These are phyloP conservation scores for Chlamydomonas incerta DNA, from an alignment of 139 green algal genomes.

Conservation along the genomic window DNA sequence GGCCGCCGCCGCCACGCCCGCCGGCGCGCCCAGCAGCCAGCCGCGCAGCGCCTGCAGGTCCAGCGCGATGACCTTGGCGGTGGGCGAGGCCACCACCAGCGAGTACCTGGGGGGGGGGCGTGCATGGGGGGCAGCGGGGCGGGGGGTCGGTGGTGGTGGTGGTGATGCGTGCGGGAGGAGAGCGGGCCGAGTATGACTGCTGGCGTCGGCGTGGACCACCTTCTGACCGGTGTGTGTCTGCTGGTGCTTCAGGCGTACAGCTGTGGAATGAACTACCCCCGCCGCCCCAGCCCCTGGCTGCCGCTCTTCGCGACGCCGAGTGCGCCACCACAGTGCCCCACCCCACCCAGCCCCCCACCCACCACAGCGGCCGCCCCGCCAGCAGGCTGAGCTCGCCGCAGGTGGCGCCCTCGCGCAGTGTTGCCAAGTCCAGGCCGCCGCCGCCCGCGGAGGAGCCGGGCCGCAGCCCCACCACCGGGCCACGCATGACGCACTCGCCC, in stretches of 20 bases:
- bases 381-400: conserved; percentile 48
- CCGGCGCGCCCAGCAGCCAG: not conserved
- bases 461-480: conserved; percentile 29
- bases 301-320: too few species aligned
- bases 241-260: too few species aligned
- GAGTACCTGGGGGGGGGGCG: conserved; percentile 13
- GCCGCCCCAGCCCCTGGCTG: too few species aligned
- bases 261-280: too few species aligned
- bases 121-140: too few species aligned
- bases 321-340: not conserved
- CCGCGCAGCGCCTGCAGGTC: conserved; percentile 27
- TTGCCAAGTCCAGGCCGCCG: conserved; percentile 10
- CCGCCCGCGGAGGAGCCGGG: not conserved
- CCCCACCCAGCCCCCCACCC: not conserved
- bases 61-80: conserved; percentile 10
- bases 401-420: conserved; percentile 31
- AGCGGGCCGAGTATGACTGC: too few species aligned
- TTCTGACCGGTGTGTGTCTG: too few species aligned
- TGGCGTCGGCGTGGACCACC: too few species aligned
- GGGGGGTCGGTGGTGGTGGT: not conserved
- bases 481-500: conserved; percentile 30
- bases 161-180: not conserved
- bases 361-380: conserved; percentile 41
- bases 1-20: not conserved
- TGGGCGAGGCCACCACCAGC: conserved; percentile 23